phyloP scores from a whole-genome alignment of 1,284 basidiomycete species.

The Cerrena zonata region DNA sequence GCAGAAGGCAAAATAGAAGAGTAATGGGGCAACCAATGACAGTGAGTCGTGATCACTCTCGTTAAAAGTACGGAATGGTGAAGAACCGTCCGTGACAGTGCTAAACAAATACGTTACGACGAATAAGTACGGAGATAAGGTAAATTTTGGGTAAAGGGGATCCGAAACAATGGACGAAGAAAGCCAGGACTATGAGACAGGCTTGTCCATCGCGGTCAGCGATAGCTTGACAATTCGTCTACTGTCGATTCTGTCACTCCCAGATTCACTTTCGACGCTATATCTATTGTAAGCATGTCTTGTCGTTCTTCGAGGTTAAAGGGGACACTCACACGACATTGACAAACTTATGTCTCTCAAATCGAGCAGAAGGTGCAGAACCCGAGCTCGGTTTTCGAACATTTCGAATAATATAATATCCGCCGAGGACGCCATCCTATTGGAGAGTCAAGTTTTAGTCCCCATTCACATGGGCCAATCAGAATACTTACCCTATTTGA shows the following conservation, averaged over 20 bases:
- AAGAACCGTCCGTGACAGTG: no score
- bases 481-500: constrained; percentile 36
- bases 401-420: constrained; percentile 48
- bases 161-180: background rate
- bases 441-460: background rate
- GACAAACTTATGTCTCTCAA: constrained; percentile 48
- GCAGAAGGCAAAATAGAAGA: background rate
- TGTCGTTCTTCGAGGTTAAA: constrained; percentile 1
- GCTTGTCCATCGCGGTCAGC: constrained; percentile 43
- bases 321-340: constrained; percentile 41
- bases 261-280: constrained; percentile 45
- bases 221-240: constrained; percentile 44
- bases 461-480: background rate
- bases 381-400: constrained; percentile 37
- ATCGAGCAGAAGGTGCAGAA: constrained; percentile 30
- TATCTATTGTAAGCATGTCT: constrained; percentile 4
- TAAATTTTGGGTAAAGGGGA: background rate
- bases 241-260: constrained; percentile 36
- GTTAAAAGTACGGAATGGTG: no score
- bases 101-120: background rate
- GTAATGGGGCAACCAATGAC: background rate
- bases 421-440: constrained; percentile 46
- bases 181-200: constrained; percentile 8
- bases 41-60: background rate
- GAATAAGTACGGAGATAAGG: background rate